phyloP scores from a whole-genome alignment of 2,329 filamentous ascomycete genomes.

The Pseudopithomyces chartarum region DNA sequence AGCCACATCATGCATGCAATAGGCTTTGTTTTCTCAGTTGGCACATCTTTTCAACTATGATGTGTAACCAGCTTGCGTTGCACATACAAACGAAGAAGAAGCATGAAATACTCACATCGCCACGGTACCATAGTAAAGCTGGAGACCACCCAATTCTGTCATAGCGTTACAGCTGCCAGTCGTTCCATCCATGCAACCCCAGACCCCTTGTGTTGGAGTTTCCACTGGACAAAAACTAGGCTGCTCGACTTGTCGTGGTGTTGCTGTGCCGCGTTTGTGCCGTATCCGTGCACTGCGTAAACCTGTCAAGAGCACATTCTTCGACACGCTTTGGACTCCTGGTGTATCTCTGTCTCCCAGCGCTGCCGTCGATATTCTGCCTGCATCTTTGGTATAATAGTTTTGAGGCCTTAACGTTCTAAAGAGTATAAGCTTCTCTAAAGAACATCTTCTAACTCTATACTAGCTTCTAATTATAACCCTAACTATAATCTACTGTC shows the following conservation, averaged over 20 bases:
- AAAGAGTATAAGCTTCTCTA: conserved; percentile 12
- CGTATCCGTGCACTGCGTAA: conserved; percentile 2
- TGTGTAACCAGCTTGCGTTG: background rate
- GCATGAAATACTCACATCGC: conserved; percentile 9
- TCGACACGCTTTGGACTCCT: background rate
- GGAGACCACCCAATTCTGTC: conserved; percentile 7
- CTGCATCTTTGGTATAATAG: background rate
- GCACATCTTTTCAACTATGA: background rate
- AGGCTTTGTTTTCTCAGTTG: background rate
- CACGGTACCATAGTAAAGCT: conserved; percentile 10
- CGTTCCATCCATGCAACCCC: conserved; percentile 1
- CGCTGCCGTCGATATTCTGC: background rate
- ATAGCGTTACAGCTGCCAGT: conserved; percentile 7
- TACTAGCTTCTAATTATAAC: background rate
- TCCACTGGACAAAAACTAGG: conserved; percentile 3
- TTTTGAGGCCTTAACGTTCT: background rate
- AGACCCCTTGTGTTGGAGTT: too few species aligned
- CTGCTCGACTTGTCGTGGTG: background rate
- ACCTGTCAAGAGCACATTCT: background rate
- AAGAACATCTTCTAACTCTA: conserved; percentile 7
- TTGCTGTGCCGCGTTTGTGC: too few species aligned
- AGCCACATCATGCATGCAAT: conserved; percentile 11
- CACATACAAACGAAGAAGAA: conserved; percentile 6
- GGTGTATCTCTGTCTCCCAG: too few species aligned
- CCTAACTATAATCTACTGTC: conserved; percentile 1